Evolutionary conservation across 108 stramenopile genomes (phyloP).

Genomic region (Fistulifera pelliculosa): DNA sequence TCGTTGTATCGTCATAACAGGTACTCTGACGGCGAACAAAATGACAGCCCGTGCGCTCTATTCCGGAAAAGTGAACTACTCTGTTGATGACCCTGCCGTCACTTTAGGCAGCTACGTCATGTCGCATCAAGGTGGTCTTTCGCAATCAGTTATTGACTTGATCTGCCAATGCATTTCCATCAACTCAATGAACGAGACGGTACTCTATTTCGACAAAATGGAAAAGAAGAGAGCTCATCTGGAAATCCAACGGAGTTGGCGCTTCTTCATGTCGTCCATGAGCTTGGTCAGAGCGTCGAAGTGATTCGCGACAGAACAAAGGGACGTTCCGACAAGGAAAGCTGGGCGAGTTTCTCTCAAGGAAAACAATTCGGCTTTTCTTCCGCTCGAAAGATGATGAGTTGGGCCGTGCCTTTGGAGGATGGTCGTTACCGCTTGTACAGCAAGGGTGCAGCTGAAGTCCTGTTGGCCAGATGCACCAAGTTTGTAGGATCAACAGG

Average conservation of each 20-base stretch:
- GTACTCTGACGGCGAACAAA: slow-evolving; percentile 92
- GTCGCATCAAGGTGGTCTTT: slow-evolving; percentile 20
- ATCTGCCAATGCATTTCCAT: slow-evolving; percentile 48
- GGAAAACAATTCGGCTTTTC: slow-evolving; percentile 82
- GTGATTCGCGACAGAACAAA: slow-evolving; percentile 56
- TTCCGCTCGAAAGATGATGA: slow-evolving; percentile 88
- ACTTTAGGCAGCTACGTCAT: slow-evolving; percentile 44
- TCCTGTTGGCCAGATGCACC: slow-evolving; percentile 56
- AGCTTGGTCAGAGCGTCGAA: slow-evolving; percentile 53
- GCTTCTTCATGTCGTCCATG: slow-evolving; percentile 55
- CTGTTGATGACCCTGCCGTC: slow-evolving; percentile 40
- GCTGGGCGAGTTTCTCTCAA: slow-evolving; percentile 46
- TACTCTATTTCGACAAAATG: slow-evolving; percentile 25
- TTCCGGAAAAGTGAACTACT: slow-evolving; percentile 32
- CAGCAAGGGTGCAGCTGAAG: slow-evolving; percentile 83
- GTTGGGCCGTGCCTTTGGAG: slow-evolving; percentile 67
- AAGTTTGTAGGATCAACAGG: slow-evolving; percentile 17
- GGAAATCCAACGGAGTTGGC: slow-evolving; percentile 96
- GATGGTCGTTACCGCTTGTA: slow-evolving; percentile 71
- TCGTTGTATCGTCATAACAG: slow-evolving; percentile 16
- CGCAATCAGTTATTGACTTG: slow-evolving; percentile 21
- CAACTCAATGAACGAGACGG: slow-evolving; percentile 81
- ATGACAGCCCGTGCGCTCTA: slow-evolving; percentile 83
- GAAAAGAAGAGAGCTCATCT: no score
- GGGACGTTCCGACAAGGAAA: slow-evolving; percentile 54